These are phyloP conservation scores for Eucalyptus tenuipes DNA, from an alignment of 345 rosid species.

Conservation along the genomic window DNA sequence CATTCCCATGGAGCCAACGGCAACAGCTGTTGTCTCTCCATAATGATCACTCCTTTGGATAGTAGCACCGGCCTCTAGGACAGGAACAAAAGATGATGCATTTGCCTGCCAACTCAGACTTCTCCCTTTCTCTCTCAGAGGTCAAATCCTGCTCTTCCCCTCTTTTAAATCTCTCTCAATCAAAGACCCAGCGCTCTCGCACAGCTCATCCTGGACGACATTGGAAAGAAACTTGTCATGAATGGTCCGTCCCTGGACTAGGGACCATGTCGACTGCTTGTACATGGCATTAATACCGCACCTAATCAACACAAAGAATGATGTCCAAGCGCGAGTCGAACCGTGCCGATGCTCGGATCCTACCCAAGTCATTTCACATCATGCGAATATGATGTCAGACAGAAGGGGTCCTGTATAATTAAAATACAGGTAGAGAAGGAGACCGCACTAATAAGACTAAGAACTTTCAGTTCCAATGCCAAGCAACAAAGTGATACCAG, in stretches of 20 bases:
- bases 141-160: neutral
- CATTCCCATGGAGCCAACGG: neutral
- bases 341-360: neutral
- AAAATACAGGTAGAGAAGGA: neutral
- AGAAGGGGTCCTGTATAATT: neutral
- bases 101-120: neutral
- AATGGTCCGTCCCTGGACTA: neutral
- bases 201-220: neutral
- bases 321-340: neutral
- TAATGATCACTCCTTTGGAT: neutral
- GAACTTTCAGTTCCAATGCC: neutral
- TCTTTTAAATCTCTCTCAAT: neutral
- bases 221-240: neutral
- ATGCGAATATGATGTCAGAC: neutral
- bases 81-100: neutral
- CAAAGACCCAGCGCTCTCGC: neutral
- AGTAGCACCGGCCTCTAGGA: neutral
- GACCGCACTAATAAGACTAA: neutral
- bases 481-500: neutral
- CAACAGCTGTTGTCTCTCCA: neutral
- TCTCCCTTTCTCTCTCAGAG: neutral
- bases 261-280: neutral
- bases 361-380: neutral
- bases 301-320: neutral
- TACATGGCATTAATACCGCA: neutral